Conservation (phyloP, 352 stramenopile genomes). For the Pythium dissimile region DNA sequence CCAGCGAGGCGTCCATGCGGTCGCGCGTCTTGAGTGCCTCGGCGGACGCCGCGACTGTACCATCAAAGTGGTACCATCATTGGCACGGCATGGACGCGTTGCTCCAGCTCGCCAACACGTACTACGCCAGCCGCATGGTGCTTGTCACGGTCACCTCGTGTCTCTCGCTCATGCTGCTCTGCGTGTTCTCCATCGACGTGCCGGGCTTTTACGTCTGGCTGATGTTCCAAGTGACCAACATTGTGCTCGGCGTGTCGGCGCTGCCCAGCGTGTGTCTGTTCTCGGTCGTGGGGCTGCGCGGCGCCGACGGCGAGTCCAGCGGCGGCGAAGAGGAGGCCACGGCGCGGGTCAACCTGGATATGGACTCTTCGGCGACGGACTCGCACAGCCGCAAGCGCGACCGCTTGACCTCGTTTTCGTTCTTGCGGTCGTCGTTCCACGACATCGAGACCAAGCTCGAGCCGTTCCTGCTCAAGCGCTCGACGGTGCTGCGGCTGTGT, state of each 20-base stretch:
- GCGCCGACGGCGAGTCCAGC: background rate
- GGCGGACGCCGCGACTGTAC: background rate
- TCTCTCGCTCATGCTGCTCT: slow-evolving; percentile 39
- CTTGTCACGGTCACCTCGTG: slow-evolving; percentile 43
- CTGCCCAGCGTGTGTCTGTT: slow-evolving; percentile 49
- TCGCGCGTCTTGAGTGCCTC: background rate
- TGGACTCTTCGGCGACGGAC: background rate
- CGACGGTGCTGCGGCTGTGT: slow-evolving; percentile 47
- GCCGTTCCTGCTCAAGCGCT: slow-evolving; percentile 47
- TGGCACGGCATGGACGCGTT: slow-evolving; percentile 38
- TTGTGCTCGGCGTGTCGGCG: slow-evolving; percentile 48
- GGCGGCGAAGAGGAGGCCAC: background rate
- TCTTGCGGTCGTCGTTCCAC: slow-evolving; percentile 47
- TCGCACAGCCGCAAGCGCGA: background rate
- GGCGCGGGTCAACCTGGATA: too few relatives aligned
- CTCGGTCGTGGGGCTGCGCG: slow-evolving; percentile 1
- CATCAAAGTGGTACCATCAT: background rate
- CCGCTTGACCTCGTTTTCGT: slow-evolving; percentile 37
- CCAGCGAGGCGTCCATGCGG: slow-evolving; percentile 7
- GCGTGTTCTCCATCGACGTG: slow-evolving; percentile 26
- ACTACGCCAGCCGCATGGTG: slow-evolving; percentile 60
- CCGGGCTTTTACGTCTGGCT: slow-evolving; percentile 46
- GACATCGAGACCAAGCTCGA: slow-evolving; percentile 31
- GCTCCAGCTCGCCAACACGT: slow-evolving; percentile 65
- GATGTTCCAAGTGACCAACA: slow-evolving; percentile 49